These are phyloP conservation scores for Stagonosporopsis rhizophila DNA, from an alignment of 2,329 filamentous ascomycete genomes.

Conservation along the genomic window DNA sequence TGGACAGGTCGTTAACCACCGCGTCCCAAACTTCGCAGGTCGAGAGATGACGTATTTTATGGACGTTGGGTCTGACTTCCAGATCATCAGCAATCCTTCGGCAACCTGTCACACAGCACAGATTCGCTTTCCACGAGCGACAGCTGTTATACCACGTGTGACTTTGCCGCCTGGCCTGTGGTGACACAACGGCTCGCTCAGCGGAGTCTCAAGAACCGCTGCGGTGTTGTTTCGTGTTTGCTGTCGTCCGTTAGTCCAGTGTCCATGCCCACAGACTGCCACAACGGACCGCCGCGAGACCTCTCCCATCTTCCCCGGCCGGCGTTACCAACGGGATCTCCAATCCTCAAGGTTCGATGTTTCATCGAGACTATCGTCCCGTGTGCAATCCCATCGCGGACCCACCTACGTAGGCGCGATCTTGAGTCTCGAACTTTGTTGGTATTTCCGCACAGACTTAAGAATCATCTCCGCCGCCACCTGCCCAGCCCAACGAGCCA, in stretches of 20 bases:
- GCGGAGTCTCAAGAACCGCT: constrained; percentile 26
- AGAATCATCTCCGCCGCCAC: constrained; percentile 22
- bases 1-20: constrained; percentile 15
- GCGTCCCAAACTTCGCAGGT: constrained; percentile 17
- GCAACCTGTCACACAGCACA: constrained; percentile 2
- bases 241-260: constrained; percentile 14
- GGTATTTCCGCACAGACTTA: constrained; percentile 24
- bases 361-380: constrained; percentile 28
- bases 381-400: constrained; percentile 15
- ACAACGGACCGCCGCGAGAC: constrained; percentile 16
- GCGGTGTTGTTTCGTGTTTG: constrained; percentile 15
- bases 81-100: neutral
- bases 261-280: constrained; percentile 20
- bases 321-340: constrained; percentile 25
- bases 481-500: constrained; percentile 14
- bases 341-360: constrained; percentile 17
- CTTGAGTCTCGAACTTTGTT: constrained; percentile 29
- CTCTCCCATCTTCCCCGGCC: constrained; percentile 17
- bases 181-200: constrained; percentile 22
- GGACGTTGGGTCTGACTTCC: neutral
- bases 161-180: constrained; percentile 14
- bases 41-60: constrained; percentile 31
- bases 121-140: neutral
- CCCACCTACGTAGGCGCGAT: constrained; percentile 16
- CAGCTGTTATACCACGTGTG: constrained; percentile 22